Conservation (phyloP, 2,329 filamentous ascomycete genomes). For the Hysterium pulicare region DNA sequence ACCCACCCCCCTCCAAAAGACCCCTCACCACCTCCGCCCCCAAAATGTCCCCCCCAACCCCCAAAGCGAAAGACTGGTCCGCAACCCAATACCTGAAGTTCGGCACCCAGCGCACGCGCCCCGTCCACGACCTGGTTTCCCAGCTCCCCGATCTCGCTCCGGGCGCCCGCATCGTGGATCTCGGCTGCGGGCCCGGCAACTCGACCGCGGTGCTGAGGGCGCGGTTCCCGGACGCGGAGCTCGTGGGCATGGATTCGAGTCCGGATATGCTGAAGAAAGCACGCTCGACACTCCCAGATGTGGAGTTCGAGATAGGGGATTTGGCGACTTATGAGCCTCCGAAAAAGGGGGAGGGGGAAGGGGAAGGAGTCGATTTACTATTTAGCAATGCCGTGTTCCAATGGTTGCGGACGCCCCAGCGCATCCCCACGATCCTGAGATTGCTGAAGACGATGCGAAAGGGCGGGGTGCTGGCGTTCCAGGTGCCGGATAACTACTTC, state of each 20-base stretch:
- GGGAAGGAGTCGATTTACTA: slow-evolving; percentile 40
- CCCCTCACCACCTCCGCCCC: background rate
- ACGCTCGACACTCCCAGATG: slow-evolving; percentile 34
- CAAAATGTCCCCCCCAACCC: background rate
- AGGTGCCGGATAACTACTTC: slow-evolving; percentile 52
- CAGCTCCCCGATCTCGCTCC: background rate
- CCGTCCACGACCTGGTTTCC: slow-evolving; percentile 52
- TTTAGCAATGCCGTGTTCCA: slow-evolving; percentile 60
- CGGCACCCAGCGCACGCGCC: slow-evolving; percentile 50
- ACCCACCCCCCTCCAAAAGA: background rate
- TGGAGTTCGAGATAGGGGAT: slow-evolving; percentile 47
- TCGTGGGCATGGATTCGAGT: slow-evolving; percentile 55
- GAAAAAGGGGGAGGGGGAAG: slow-evolving; percentile 6
- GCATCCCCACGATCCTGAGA: slow-evolving; percentile 45
- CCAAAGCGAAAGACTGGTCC: slow-evolving; percentile 48
- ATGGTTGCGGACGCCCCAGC: slow-evolving; percentile 48
- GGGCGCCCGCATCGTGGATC: slow-evolving; percentile 50
- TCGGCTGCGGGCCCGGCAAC: slow-evolving; percentile 61
- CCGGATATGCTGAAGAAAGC: slow-evolving; percentile 56
- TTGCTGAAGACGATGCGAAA: slow-evolving; percentile 41
- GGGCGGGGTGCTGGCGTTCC: slow-evolving; percentile 54
- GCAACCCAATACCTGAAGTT: slow-evolving; percentile 58
- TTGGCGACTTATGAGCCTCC: slow-evolving; percentile 41
- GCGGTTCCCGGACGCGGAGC: slow-evolving; percentile 46
- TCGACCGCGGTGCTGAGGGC: slow-evolving; percentile 50